Evolutionary conservation across 2,329 filamentous ascomycete genomes (phyloP).

Genomic region (Xylaria sp.): DNA sequence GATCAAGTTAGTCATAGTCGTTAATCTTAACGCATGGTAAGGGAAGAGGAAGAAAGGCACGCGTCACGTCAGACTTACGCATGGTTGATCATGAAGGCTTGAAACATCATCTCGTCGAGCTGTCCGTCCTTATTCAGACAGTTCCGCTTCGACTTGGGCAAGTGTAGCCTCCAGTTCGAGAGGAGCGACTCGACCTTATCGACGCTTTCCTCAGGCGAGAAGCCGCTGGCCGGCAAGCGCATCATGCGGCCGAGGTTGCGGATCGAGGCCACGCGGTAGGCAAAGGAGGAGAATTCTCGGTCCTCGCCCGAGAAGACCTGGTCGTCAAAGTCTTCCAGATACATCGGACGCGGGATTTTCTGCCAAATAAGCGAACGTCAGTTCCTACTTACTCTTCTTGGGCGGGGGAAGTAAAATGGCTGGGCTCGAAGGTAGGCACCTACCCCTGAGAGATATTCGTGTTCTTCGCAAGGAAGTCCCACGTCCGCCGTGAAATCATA

Average conservation of each 20-base stretch:
- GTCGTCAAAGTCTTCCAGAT: slow-evolving; percentile 80
- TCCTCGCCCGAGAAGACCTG: slow-evolving; percentile 77
- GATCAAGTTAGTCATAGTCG: background rate
- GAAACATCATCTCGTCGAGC: slow-evolving; percentile 91
- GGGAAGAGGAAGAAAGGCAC: background rate
- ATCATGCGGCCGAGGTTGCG: slow-evolving; percentile 83
- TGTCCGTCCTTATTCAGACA: slow-evolving; percentile 75
- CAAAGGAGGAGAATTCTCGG: slow-evolving; percentile 81
- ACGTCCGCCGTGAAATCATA: slow-evolving; percentile 76
- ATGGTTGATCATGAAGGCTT: slow-evolving; percentile 82
- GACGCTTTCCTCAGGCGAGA: slow-evolving; percentile 65
- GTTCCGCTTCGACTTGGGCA: slow-evolving; percentile 77
- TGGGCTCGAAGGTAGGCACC: slow-evolving; percentile 44
- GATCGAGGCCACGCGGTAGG: slow-evolving; percentile 84
- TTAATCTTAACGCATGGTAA: background rate
- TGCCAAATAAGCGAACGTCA: slow-evolving; percentile 44
- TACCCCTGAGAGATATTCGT: slow-evolving; percentile 72
- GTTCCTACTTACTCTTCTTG: background rate
- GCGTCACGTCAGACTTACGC: slow-evolving; percentile 55
- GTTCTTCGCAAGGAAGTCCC: slow-evolving; percentile 83
- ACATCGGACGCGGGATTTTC: slow-evolving; percentile 69
- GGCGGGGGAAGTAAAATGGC: background rate
- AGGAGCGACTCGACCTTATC: slow-evolving; percentile 63
- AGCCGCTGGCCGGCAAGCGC: slow-evolving; percentile 62
- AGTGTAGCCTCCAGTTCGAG: slow-evolving; percentile 81